Conservation (phyloP, 2,329 filamentous ascomycete species). For the Aureobasidium lini region DNA sequence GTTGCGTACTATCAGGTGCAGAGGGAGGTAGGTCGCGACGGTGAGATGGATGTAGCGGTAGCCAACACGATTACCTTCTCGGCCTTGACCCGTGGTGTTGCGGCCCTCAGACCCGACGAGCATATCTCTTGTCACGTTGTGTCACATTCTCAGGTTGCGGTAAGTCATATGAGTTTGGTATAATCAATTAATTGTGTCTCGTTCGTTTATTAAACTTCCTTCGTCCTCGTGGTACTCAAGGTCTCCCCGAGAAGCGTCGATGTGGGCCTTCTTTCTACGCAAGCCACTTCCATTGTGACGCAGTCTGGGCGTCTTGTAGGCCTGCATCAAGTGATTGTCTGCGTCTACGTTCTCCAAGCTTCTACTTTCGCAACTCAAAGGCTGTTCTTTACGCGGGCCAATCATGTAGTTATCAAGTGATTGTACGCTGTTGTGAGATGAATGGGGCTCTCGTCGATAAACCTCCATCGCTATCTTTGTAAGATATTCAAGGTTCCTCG, state of each 20-base stretch:
- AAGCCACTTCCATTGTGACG: constrained; percentile 84
- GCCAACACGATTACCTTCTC: too few relatives aligned
- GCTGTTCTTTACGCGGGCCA: background rate
- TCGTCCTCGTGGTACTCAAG: constrained; percentile 89
- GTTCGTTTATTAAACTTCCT: constrained; percentile 34
- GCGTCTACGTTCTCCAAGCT: constrained; percentile 11
- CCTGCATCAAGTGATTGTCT: constrained; percentile 2
- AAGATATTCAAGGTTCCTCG: too few relatives aligned
- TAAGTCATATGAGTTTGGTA: too few relatives aligned
- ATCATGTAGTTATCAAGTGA: constrained; percentile 5
- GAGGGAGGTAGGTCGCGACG: too few relatives aligned
- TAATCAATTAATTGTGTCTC: too few relatives aligned
- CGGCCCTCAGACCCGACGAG: too few relatives aligned
- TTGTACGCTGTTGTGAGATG: constrained; percentile 2
- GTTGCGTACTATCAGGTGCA: too few relatives aligned
- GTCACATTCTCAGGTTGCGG: too few relatives aligned
- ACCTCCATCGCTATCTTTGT: too few relatives aligned
- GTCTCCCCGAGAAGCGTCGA: constrained; percentile 59
- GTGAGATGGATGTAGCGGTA: too few relatives aligned
- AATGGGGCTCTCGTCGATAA: constrained; percentile 16
- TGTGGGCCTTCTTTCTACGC: constrained; percentile 61
- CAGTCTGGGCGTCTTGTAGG: constrained; percentile 39
- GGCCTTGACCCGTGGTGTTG: too few relatives aligned
- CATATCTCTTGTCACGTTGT: too few relatives aligned
- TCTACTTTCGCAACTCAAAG: background rate